Percentiles rank a stretch among this genome's conserved stretches.
These are phyloP conservation scores for Sclerotinia minor DNA, from an alignment of 2,329 filamentous ascomycete genomes.

Conservation along the genomic window DNA sequence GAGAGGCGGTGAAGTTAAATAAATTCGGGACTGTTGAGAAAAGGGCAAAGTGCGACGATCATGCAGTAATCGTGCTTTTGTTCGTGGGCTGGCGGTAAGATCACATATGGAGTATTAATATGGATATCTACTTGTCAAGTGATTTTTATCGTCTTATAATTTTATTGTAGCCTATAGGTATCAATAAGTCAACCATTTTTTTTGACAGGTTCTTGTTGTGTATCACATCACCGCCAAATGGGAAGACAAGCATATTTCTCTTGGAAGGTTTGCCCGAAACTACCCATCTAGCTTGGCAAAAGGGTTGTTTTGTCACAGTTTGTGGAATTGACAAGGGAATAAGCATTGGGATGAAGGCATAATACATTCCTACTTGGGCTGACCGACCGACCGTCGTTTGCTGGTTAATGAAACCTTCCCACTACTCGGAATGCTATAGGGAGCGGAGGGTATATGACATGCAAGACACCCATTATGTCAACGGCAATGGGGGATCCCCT, in stretches of 20 bases:
- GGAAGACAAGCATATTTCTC: not conserved
- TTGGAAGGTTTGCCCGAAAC: not conserved
- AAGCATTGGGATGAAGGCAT: not conserved
- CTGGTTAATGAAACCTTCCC: not conserved
- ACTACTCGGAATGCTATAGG: not conserved
- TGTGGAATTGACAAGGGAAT: not conserved
- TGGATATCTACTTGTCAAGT: slow-evolving; percentile 5
- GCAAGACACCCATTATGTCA: not conserved
- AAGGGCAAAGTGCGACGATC: slow-evolving; percentile 6
- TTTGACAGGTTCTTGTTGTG: not conserved
- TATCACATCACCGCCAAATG: not conserved
- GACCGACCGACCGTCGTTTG: not conserved
- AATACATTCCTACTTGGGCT: not conserved
- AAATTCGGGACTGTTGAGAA: not conserved
- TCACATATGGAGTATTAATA: not conserved
- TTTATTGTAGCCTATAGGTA: not conserved
- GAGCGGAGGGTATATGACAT: not conserved
- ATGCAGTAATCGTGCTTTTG: slow-evolving; percentile 3
- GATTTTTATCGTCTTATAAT: not conserved
- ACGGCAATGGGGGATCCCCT: slow-evolving; percentile 6
- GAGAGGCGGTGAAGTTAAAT: slow-evolving; percentile 17
- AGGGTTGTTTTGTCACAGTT: not conserved
- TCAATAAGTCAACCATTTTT: slow-evolving; percentile 2
- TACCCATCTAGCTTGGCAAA: not conserved
- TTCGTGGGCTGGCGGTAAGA: not conserved